phyloP scores from a whole-genome alignment of 1,284 basidiomycete genomes.

The Gymnopus androsaceus region DNA sequence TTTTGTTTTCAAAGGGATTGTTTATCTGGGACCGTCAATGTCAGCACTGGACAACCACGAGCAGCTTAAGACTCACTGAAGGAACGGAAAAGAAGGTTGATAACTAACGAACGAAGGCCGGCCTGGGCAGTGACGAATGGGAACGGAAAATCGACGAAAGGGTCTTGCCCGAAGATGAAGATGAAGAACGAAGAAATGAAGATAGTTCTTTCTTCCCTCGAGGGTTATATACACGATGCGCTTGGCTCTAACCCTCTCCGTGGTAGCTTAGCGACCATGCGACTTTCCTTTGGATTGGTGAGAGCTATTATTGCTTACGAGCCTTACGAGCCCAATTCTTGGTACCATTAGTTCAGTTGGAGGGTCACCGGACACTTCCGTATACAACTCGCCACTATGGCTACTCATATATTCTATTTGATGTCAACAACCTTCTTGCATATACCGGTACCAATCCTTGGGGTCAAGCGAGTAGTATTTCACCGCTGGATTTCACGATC shows the following conservation, averaged over 20 bases:
- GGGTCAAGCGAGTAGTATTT: too few species aligned
- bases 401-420: conserved; percentile 2
- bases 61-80: neutral
- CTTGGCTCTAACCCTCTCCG: neutral
- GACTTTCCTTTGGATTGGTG: neutral
- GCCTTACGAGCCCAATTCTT: neutral
- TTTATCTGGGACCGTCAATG: neutral
- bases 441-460: neutral
- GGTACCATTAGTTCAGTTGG: neutral
- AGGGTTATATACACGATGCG: neutral
- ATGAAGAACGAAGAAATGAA: neutral
- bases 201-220: neutral
- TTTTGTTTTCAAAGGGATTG: conserved; percentile 1
- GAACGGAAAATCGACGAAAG: conserved; percentile 8
- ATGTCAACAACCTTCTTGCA: neutral
- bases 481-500: too few species aligned
- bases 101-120: neutral
- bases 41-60: neutral
- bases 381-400: conserved; percentile 1
- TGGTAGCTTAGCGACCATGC: neutral
- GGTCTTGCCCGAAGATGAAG: neutral
- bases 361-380: neutral
- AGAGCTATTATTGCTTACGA: neutral
- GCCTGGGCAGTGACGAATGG: conserved; percentile 12
- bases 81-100: neutral